These are phyloP conservation scores for Gnetum montanum DNA, from an alignment of 75 land plant species.

Conservation along the genomic window DNA sequence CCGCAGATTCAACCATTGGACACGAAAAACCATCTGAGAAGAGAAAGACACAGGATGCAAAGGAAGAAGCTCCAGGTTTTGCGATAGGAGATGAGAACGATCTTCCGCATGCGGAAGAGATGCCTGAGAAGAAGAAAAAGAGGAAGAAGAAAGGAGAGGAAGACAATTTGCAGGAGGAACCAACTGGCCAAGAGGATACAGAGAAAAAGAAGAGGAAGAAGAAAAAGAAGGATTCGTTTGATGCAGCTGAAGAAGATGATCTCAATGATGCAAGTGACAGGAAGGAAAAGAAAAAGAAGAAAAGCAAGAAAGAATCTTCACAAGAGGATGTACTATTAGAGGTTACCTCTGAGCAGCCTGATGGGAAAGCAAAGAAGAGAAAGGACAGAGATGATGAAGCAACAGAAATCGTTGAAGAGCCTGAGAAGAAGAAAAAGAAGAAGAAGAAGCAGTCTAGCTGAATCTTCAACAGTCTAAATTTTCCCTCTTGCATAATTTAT, in stretches of 20 bases:
- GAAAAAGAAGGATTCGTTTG: conserved; percentile 25
- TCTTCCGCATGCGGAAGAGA: conserved; percentile 10
- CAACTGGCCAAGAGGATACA: not conserved
- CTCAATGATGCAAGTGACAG: not conserved
- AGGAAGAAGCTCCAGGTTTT: conserved; percentile 12
- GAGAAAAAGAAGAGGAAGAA: conserved; percentile 22
- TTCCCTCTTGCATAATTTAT: no score
- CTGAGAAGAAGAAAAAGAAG: conserved; percentile 37
- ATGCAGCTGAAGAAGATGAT: not conserved
- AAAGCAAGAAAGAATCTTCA: conserved; percentile 45
- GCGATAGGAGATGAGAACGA: conserved; percentile 22
- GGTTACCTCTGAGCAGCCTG: not conserved
- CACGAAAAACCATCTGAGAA: not conserved
- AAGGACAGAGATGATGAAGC: conserved; percentile 11
- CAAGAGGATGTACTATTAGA: conserved; percentile 7
- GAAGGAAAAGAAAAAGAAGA: conserved; percentile 27
- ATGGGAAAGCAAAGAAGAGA: conserved; percentile 4
- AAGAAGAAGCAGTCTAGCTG: conserved; percentile 23
- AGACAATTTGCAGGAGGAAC: not conserved
- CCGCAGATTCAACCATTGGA: conserved; percentile 66
- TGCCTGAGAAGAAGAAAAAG: conserved; percentile 41
- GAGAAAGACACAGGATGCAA: conserved; percentile 8
- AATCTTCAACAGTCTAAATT: no score
- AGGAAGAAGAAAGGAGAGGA: conserved; percentile 10
- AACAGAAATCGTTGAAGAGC: conserved; percentile 7